A percentile compares a stretch with the other conserved stretches of the same genome.
phyloP scores from a whole-genome alignment of 768 basidiomycete species.

The Suillus subalutaceus region DNA sequence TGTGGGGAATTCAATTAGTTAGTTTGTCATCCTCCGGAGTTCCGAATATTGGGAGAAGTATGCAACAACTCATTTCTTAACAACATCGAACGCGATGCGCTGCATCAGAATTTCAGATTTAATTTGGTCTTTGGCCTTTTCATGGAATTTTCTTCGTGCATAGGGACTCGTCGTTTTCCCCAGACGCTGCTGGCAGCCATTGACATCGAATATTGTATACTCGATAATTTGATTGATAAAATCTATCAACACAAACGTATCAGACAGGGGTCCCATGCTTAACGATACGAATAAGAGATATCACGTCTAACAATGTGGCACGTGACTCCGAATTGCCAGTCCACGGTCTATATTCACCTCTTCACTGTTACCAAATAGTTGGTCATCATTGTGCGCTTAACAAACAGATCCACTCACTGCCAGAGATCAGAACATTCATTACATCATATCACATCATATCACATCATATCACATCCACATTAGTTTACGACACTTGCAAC shows the following conservation, averaged over 20 bases:
- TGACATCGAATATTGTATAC: not conserved
- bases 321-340: not conserved
- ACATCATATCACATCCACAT: not conserved
- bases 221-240: not conserved
- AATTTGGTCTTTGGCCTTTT: not conserved
- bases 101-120: not conserved
- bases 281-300: not conserved
- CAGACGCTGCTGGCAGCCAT: not conserved
- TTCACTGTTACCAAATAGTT: not conserved
- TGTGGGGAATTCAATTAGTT: not conserved
- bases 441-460: not conserved
- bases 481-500: not conserved
- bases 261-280: not conserved
- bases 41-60: not conserved
- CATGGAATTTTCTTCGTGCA: not conserved
- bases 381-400: not conserved
- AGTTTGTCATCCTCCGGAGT: not conserved
- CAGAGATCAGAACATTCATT: not conserved
- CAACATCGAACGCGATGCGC: not conserved
- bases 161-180: not conserved
- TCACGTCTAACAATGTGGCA: not conserved
- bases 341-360: not conserved
- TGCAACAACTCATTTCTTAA: not conserved
- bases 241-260: conserved; percentile 1
- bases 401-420: not conserved